Percentiles rank a stretch among this genome's conserved stretches.
Evolutionary conservation across 805 yeast species (phyloP).

Genomic region (Candida qinlingensis): DNA sequence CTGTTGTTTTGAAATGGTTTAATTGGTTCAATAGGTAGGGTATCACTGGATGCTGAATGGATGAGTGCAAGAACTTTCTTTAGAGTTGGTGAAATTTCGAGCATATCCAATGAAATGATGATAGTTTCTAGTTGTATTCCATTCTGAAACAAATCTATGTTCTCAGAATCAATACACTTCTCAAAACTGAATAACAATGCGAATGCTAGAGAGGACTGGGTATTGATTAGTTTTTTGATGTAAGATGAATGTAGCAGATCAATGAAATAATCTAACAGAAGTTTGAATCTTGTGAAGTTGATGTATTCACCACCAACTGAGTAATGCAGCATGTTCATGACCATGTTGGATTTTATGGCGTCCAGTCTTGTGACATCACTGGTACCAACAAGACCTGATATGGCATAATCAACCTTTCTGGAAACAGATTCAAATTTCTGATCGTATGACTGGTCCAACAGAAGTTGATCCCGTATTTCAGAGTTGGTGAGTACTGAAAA

Average conservation of each 20-base stretch:
- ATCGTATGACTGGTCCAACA: conserved; percentile 20
- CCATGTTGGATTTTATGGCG: conserved; percentile 18
- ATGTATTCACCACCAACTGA: conserved; percentile 14
- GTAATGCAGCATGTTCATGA: conserved; percentile 14
- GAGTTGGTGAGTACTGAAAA: conserved; percentile 20
- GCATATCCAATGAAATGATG: background rate
- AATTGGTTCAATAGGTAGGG: background rate
- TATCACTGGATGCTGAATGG: conserved; percentile 4
- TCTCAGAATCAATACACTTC: background rate
- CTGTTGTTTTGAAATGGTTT: conserved; percentile 13
- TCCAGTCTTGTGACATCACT: conserved; percentile 9
- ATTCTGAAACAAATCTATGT: conserved; percentile 2
- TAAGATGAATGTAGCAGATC: conserved; percentile 6
- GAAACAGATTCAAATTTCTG: conserved; percentile 20
- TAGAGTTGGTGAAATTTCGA: conserved; percentile 6
- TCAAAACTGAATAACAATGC: conserved; percentile 4
- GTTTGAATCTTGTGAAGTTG: conserved; percentile 11
- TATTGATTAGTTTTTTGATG: background rate
- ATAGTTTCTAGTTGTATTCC: conserved; percentile 9
- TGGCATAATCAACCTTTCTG: conserved; percentile 19
- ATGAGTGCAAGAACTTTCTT: conserved; percentile 11
- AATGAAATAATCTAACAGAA: conserved; percentile 11
- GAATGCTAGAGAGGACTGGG: conserved; percentile 6
- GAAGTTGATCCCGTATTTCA: conserved; percentile 17
- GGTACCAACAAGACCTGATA: conserved; percentile 8